Conservation (phyloP, 495 filamentous ascomycete genomes). For the Lasiosphaeris hirsuta region DNA sequence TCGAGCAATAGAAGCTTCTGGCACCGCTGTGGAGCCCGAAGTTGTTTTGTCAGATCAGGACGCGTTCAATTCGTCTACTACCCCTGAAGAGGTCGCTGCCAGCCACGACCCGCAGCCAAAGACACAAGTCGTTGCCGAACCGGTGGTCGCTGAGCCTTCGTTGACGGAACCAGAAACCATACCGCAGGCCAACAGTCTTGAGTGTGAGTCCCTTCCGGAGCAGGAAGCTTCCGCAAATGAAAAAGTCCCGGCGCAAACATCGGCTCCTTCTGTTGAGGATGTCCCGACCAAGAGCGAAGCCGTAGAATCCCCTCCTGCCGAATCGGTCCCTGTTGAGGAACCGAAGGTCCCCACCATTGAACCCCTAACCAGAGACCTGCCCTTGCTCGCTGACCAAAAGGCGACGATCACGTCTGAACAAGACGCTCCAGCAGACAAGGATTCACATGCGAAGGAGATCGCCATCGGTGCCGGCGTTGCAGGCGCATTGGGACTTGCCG, state of each 20-base stretch:
- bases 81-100: too few relatives aligned
- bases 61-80: too few relatives aligned
- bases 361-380: constrained; percentile 1
- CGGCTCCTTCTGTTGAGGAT: background rate
- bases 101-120: too few relatives aligned
- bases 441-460: constrained; percentile 19
- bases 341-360: background rate
- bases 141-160: too few relatives aligned
- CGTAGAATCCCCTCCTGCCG: background rate
- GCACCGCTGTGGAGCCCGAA: too few relatives aligned
- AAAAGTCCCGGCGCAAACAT: background rate
- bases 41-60: too few relatives aligned
- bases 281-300: background rate
- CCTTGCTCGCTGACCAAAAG: background rate
- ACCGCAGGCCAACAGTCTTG: too few relatives aligned
- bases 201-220: background rate
- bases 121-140: too few relatives aligned
- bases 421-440: background rate
- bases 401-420: background rate
- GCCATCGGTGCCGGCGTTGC: constrained; percentile 26
- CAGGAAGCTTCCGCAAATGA: background rate
- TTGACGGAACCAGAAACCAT: too few relatives aligned
- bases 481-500: constrained; percentile 19
- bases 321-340: background rate
- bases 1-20: too few relatives aligned